These are phyloP conservation scores for Aquilaria malaccensis DNA, from an alignment of 345 rosid species.

Conservation along the genomic window DNA sequence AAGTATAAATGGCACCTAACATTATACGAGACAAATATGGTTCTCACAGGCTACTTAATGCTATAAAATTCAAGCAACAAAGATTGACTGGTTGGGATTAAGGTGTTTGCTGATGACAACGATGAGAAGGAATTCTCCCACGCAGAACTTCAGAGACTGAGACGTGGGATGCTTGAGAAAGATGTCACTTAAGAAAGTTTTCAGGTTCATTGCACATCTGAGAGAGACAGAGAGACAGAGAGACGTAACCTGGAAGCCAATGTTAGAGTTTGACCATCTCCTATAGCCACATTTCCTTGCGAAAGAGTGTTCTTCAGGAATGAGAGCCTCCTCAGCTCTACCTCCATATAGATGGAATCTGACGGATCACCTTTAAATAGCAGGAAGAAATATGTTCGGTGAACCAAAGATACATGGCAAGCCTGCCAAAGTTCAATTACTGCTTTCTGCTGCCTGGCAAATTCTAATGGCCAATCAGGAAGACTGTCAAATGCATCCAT, in stretches of 20 bases:
- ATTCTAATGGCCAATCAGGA: slow-evolving; percentile 56
- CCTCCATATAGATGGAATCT: slow-evolving; percentile 90
- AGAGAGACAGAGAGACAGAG: slow-evolving; percentile 10
- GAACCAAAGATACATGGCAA: slow-evolving; percentile 77
- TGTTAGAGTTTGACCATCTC: slow-evolving; percentile 53
- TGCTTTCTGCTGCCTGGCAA: slow-evolving; percentile 52
- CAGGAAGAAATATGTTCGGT: slow-evolving; percentile 91
- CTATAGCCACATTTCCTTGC: slow-evolving; percentile 45
- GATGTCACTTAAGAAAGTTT: no score
- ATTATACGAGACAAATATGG: no score
- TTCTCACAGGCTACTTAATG: no score
- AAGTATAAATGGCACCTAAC: no score
- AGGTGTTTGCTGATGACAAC: no score
- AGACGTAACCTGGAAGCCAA: slow-evolving; percentile 59
- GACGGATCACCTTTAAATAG: slow-evolving; percentile 88
- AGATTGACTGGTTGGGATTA: no score
- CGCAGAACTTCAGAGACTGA: neutral
- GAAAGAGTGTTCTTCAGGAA: slow-evolving; percentile 79
- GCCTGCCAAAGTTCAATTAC: slow-evolving; percentile 82
- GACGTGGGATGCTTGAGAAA: neutral
- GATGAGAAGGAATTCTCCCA: no score
- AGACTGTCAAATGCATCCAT: slow-evolving; percentile 30
- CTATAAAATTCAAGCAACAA: no score
- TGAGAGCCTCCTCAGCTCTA: slow-evolving; percentile 80
- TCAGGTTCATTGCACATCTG: no score